Evolutionary conservation across 371 early-diverging fungal genomes (phyloP).

Genomic region (Thermomucor indicae-seudaticae): DNA sequence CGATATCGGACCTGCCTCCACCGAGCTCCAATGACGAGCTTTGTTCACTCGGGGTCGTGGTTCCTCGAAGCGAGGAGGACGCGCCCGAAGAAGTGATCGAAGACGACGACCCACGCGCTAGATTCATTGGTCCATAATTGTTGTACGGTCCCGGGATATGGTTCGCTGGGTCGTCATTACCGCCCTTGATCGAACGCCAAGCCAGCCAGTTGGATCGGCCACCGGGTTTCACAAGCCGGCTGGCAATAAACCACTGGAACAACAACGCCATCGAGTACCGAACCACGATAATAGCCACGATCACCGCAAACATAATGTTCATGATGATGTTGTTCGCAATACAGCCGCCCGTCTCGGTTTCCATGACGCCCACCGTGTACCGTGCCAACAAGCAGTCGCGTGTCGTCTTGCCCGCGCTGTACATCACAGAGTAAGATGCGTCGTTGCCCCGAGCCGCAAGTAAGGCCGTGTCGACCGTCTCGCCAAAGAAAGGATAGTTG

Average conservation of each 20-base stretch:
- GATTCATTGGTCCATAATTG: constrained; percentile 27
- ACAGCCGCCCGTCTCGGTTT: constrained; percentile 51
- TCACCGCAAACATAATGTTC: constrained; percentile 40
- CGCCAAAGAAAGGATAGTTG: constrained; percentile 19
- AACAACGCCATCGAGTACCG: constrained; percentile 58
- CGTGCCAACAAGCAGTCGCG: constrained; percentile 40
- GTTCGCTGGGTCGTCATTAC: constrained; percentile 46
- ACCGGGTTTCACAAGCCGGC: constrained; percentile 42
- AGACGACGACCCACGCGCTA: constrained; percentile 13
- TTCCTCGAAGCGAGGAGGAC: constrained; percentile 18
- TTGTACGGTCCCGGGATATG: constrained; percentile 44
- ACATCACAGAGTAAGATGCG: constrained; percentile 37
- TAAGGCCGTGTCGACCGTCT: constrained; percentile 24
- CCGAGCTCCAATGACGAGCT: constrained; percentile 11
- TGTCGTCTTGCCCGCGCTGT: constrained; percentile 27
- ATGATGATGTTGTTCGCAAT: constrained; percentile 51
- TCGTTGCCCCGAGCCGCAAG: constrained; percentile 33
- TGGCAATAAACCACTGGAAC: constrained; percentile 57
- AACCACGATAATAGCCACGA: constrained; percentile 39
- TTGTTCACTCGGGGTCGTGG: constrained; percentile 18
- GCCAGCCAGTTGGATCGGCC: constrained; percentile 46
- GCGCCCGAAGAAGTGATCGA: constrained; percentile 20
- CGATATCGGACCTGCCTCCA: constrained; percentile 27
- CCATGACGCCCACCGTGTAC: constrained; percentile 45
- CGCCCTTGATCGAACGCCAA: constrained; percentile 48